A percentile compares a stretch with the other conserved stretches of the same genome.
Evolutionary conservation across 495 filamentous ascomycete genomes (phyloP).

Genomic region (Podospora pseudoanserina): DNA sequence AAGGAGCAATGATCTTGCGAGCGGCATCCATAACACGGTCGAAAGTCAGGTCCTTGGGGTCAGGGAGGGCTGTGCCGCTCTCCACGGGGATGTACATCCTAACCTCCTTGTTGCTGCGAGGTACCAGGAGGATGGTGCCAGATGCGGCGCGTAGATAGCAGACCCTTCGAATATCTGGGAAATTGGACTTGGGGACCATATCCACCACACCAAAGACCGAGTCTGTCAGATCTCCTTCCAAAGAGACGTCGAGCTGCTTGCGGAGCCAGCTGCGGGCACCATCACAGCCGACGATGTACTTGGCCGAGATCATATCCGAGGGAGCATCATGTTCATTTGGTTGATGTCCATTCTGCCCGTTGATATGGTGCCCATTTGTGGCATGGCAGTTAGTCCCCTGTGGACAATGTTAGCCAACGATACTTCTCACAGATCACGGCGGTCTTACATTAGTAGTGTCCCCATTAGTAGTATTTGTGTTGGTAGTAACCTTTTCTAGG

Average conservation of each 20-base stretch:
- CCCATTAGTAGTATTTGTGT: slow-evolving; percentile 39
- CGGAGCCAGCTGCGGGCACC: slow-evolving; percentile 62
- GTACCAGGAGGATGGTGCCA: slow-evolving; percentile 66
- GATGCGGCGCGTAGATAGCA: slow-evolving; percentile 53
- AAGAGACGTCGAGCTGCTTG: slow-evolving; percentile 48
- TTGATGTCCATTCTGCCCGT: neutral
- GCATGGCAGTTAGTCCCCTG: neutral
- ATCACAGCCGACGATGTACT: slow-evolving; percentile 67
- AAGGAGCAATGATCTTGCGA: slow-evolving; percentile 57
- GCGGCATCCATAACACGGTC: slow-evolving; percentile 57
- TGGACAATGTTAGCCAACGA: neutral
- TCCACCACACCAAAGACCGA: slow-evolving; percentile 63
- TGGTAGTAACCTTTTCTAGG: neutral
- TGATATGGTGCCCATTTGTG: neutral
- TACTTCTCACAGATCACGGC: slow-evolving; percentile 30
- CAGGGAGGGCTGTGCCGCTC: slow-evolving; percentile 40
- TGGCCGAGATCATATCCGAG: slow-evolving; percentile 44
- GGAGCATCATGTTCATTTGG: neutral
- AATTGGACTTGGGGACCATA: slow-evolving; percentile 62
- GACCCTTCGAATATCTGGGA: slow-evolving; percentile 68
- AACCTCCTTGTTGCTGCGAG: slow-evolving; percentile 57
- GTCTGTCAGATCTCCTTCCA: slow-evolving; percentile 60
- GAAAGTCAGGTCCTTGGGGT: slow-evolving; percentile 46
- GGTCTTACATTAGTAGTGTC: slow-evolving; percentile 38
- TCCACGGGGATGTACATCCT: slow-evolving; percentile 68